Conservation (phyloP, 2,329 filamentous ascomycete species). For the Exophiala mesophila region DNA sequence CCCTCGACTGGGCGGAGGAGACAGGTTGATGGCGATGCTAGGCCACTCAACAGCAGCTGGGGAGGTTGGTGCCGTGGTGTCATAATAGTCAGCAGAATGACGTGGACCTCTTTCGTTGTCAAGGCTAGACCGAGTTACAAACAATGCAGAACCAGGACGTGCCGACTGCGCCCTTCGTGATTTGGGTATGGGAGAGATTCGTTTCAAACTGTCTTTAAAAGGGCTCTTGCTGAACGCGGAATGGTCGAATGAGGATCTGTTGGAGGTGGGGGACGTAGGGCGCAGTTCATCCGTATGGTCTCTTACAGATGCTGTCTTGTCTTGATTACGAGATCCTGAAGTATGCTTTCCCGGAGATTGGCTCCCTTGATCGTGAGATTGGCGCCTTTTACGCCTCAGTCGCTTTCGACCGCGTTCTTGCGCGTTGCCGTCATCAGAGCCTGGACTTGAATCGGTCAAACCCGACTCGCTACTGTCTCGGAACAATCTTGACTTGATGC, state of each 20-base stretch:
- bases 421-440: conserved; percentile 8
- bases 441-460: conserved; percentile 16
- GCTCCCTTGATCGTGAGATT: conserved; percentile 4
- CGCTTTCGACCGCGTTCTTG: conserved; percentile 20
- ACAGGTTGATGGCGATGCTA: conserved; percentile 58
- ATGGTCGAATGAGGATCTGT: conserved; percentile 21
- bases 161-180: conserved; percentile 15
- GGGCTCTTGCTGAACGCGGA: conserved; percentile 16
- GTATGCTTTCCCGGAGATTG: background rate
- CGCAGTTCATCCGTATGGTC: too few species aligned
- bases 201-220: conserved; percentile 12
- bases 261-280: conserved; percentile 20
- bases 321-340: background rate
- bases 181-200: conserved; percentile 9
- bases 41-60: conserved; percentile 47
- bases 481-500: conserved; percentile 15
- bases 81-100: conserved; percentile 42
- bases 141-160: conserved; percentile 5
- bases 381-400: conserved; percentile 14
- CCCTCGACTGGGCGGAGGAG: conserved; percentile 58
- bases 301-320: background rate
- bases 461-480: conserved; percentile 21
- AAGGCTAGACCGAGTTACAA: conserved; percentile 13
- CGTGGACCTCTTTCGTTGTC: conserved; percentile 24
- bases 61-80: conserved; percentile 38